phyloP scores from a whole-genome alignment of 2,329 filamentous ascomycete species.

The Penicillium sp. region DNA sequence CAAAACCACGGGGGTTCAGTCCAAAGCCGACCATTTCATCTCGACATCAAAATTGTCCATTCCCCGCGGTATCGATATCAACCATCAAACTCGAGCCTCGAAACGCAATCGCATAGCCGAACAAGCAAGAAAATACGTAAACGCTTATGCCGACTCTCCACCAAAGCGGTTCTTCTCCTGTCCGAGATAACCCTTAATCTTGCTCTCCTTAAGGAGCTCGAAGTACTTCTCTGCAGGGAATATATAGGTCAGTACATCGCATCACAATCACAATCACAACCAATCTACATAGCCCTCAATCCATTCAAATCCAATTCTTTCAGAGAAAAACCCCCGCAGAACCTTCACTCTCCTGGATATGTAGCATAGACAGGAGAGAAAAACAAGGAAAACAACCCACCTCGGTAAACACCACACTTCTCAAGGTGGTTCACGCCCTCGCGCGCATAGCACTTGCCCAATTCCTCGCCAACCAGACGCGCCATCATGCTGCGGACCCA shows the following conservation, averaged over 20 bases:
- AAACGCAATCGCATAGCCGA: slow-evolving; percentile 7
- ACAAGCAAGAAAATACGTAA: slow-evolving; percentile 2
- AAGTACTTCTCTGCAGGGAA: slow-evolving; percentile 61
- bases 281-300: not conserved
- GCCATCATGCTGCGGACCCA: slow-evolving; percentile 71
- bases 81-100: not conserved
- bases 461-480: slow-evolving; percentile 63
- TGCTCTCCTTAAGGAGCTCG: slow-evolving; percentile 61
- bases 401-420: slow-evolving; percentile 66
- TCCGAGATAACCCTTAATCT: slow-evolving; percentile 64
- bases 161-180: slow-evolving; percentile 62
- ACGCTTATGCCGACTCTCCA: slow-evolving; percentile 27
- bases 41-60: not conserved
- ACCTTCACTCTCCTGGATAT: not conserved
- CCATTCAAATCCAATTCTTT: not conserved
- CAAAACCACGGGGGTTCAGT: not conserved
- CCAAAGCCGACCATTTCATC: not conserved
- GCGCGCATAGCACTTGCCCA: slow-evolving; percentile 65
- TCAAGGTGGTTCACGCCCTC: slow-evolving; percentile 68
- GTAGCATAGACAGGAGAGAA: not conserved
- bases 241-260: not conserved
- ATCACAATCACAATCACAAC: not conserved
- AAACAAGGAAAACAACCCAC: slow-evolving; percentile 44
- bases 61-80: not conserved
- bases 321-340: not conserved